Percentiles rank a stretch among this genome's conserved stretches.
Evolutionary conservation across 2,329 filamentous ascomycete genomes (phyloP).

Genomic region (Colletotrichum tabaci): DNA sequence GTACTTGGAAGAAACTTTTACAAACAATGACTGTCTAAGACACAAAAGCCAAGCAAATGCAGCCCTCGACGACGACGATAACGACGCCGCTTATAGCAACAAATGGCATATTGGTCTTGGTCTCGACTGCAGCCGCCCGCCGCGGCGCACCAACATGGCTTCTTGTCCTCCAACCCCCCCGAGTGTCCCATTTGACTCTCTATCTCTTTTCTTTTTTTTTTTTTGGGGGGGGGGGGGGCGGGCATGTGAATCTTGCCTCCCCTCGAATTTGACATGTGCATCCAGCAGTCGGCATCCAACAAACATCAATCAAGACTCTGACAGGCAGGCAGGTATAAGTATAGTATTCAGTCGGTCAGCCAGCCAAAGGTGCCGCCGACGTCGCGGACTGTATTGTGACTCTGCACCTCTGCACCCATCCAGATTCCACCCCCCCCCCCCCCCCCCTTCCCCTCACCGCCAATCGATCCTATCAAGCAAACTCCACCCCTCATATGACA

Average conservation of each 20-base stretch:
- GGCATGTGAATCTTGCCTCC: constrained; percentile 20
- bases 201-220: too few relatives aligned
- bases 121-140: not conserved
- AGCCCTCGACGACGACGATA: not conserved
- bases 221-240: not conserved
- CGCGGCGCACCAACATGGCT: not conserved
- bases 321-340: not conserved
- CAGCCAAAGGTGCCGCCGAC: constrained; percentile 6
- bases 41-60: not conserved
- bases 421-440: not conserved
- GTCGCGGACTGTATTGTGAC: not conserved
- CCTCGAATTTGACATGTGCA: constrained; percentile 11
- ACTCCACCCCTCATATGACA: not conserved
- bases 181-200: not conserved
- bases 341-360: not conserved
- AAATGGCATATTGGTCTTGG: not conserved
- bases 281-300: not conserved
- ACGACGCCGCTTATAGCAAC: not conserved
- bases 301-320: not conserved
- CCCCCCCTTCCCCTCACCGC: constrained; percentile 27
- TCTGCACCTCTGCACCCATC: not conserved
- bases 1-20: not conserved
- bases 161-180: not conserved
- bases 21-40: not conserved
- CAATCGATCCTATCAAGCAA: constrained; percentile 21